Conservation (phyloP, 1,284 basidiomycete genomes). For the Cryptococcus hybrid region DNA sequence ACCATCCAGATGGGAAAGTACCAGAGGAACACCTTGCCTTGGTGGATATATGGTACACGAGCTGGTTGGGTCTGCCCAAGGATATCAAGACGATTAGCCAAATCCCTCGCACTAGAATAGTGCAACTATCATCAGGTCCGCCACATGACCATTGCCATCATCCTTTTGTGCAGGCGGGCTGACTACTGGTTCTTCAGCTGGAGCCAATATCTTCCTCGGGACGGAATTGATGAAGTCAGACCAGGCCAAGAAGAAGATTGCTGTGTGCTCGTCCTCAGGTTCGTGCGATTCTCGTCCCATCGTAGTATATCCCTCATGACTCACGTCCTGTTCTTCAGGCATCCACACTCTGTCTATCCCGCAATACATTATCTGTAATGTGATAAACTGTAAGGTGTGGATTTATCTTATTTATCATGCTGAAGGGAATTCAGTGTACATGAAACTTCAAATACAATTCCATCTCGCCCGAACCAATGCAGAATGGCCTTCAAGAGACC, state of each 20-base stretch:
- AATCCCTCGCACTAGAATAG: slow-evolving; percentile 21
- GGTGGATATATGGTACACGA: slow-evolving; percentile 33
- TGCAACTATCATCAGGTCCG: slow-evolving; percentile 39
- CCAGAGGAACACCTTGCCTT: slow-evolving; percentile 20
- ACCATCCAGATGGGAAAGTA: slow-evolving; percentile 22
- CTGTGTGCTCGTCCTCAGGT: slow-evolving; percentile 35
- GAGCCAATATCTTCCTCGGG: slow-evolving; percentile 34
- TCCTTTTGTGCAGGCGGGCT: background rate
- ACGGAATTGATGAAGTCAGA: slow-evolving; percentile 20
- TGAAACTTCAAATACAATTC: slow-evolving; percentile 8
- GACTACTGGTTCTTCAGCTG: slow-evolving; percentile 17
- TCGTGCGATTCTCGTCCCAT: background rate
- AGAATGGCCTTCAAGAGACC: background rate
- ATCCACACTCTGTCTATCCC: slow-evolving; percentile 45
- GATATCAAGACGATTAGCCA: slow-evolving; percentile 15
- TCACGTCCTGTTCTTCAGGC: slow-evolving; percentile 13
- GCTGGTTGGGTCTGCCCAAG: slow-evolving; percentile 22
- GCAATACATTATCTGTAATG: slow-evolving; percentile 38
- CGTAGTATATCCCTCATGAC: background rate
- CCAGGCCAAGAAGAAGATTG: slow-evolving; percentile 26
- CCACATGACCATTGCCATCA: slow-evolving; percentile 3
- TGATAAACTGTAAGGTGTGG: slow-evolving; percentile 27
- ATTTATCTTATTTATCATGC: background rate
- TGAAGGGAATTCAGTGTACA: slow-evolving; percentile 3
- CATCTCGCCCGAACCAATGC: slow-evolving; percentile 2